Base-by-base conservation (phyloP, 1,139 yeast genomes). In the Cylindricascospora bacillispora region DNA sequence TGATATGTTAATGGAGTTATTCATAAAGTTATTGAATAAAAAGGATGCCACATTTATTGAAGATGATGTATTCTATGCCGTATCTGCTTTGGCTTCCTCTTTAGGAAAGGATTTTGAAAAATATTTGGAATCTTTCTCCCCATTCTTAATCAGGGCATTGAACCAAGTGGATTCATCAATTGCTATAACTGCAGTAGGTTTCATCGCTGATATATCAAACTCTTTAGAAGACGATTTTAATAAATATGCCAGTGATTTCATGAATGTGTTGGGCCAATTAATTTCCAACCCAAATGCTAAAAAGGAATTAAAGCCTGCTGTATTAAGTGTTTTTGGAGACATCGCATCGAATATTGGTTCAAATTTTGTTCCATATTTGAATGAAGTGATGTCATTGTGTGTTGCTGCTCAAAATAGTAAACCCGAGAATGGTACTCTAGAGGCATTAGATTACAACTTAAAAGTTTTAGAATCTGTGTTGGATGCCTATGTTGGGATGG, bases 131-230 rank as follows among this genome's bases (percentile, higher is more conserved):
- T 70, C 79, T 3, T 82, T 89, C 53, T 63, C 81, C 39, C 97
- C 97, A 32, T 85, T 65, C 53, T 65, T 89, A 53, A 72, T 74
- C 13, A 66, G 67, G 38, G 94, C 94, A 0, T 65, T 89, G 41
- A 70, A 73, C 45, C 86, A 83, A 55, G 73, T 81, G 7, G 94
- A 83, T 28, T 72, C 85, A 6, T 81, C 86, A 25, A 74, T 85
- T 14, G 76, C 93, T 45, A 70, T 69, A 40, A 81, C 94, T 10
- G 94, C 97, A 3, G 83, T 89, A 36, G 97, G 98, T 4, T 68
- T 92, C 35, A 86, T 89, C 36, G 95, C 95, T n/a, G 98, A 89
- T 57, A 77, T 89, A 44, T 72, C 93, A n/a, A 93, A 85, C 50
- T 80, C 95, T 1, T 65, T 92, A 32, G 94, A 93, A 19, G 67